Base-by-base conservation (phyloP, 495 filamentous ascomycete genomes). In the Jackrogersella multiformis region DNA sequence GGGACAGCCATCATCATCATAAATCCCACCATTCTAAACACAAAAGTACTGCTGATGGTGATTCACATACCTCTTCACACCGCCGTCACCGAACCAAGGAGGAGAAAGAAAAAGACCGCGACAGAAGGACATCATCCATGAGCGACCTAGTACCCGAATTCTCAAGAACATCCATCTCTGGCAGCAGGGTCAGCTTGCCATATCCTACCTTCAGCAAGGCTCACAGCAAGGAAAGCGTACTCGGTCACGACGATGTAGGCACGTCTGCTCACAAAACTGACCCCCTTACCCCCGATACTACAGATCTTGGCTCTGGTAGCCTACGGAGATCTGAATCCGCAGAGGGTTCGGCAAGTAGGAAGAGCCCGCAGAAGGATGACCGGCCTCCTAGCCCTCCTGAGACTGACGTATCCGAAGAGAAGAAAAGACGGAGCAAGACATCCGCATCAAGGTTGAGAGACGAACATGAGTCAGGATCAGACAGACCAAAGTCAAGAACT, bases 121-220 rank as follows among this genome's bases (percentile, higher is more conserved):
- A 72, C 18, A 72, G 73, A 49, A 67, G 56, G 2, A 64, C 75
- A 10, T 71, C 75, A 32, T 80, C 77, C 49, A 76, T 82, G 75
- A 78, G 64, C 23, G 79, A 85, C 36, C 73, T 85, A 34, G 82
- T 84, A 5, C 81, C 83, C 46, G 84, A 87, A 73, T 73, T 85
- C 12, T 44, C 75, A 18, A 74, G 80, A 53, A 69, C 75, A 4
- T 77, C 72, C 35, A 53, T 77, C 20, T 64, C 72, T 46, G 62
- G 78, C 30, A 76, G 74, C 49, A 77, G 83, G 55, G 82, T 85
- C 64, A 92, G 85, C 79, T 75, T 91, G 20, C 89, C 92, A 10
- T 97, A 97, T 73, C 93, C 94, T 4, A 84, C 80, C 15, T 95
- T 96, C 79, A 94, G 90, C 72, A 97, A 96, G 75, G 88, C 89